Percentiles rank a stretch among this genome's conserved stretches.
Evolutionary conservation across 495 filamentous ascomycete genomes (phyloP).

Genomic region (Podospora appendiculata): DNA sequence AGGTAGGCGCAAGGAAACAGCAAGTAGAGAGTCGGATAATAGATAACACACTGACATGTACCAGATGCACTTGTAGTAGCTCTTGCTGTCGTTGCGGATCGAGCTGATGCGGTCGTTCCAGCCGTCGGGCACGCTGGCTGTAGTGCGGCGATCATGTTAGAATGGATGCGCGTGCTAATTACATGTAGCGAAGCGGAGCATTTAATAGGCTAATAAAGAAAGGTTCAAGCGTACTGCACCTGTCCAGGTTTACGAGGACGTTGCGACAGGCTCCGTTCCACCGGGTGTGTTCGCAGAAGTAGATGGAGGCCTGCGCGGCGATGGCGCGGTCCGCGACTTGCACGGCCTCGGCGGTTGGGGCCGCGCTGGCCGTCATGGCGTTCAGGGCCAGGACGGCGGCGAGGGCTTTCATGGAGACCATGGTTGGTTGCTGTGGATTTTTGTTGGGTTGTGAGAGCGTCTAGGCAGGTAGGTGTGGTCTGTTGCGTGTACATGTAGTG

Average conservation of each 20-base stretch:
- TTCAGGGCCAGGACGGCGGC: not conserved
- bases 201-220: not conserved
- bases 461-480: too few species aligned
- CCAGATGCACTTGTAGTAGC: constrained; percentile 1
- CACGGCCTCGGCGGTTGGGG: not conserved
- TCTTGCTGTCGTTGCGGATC: not conserved
- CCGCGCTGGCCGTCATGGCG: not conserved
- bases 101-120: constrained; percentile 2
- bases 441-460: not conserved
- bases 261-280: not conserved
- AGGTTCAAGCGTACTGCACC: not conserved
- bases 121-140: not conserved
- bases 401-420: not conserved
- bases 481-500: too few species aligned
- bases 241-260: not conserved
- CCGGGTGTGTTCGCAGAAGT: not conserved
- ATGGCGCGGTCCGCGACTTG: not conserved
- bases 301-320: not conserved
- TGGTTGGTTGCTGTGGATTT: not conserved
- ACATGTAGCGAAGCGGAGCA: not conserved
- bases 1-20: not conserved
- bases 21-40: not conserved
- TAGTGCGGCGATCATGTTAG: not conserved
- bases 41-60: not conserved
- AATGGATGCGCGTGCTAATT: too few species aligned